Evolutionary conservation across 257 asterid species (phyloP), one percentile per base, ranked within the genome.

Genomic region (Capsicum rhomboideum): DNA sequence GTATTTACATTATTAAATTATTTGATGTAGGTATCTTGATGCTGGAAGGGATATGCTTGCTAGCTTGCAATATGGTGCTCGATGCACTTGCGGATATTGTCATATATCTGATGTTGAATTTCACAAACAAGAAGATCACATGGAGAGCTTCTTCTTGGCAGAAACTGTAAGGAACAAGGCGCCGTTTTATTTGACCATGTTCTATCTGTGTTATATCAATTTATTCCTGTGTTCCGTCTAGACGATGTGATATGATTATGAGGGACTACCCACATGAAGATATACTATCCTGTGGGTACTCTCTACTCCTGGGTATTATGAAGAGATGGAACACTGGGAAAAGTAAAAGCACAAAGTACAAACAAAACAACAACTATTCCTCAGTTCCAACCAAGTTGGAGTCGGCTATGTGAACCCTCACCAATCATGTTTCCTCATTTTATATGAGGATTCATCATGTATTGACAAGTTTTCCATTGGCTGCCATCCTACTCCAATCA

Each of bases 101-200:
- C 98, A 94, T 88, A 95, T 97, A 91, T 91, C 98, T 77, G 99
- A 97, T 90, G 99, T 97, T 37, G 99, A 97, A 89, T 83, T 90
- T 85, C 99, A 93, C 87, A 92, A 84, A 89, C 98, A 95, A 88
- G 99, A 97, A 90, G 98, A 97, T 90, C 95, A 93, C 89, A 97
- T 97, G 99, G 99, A 97, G 88, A 97, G 99, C 91, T 97, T 97
- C 88, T 97, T 97, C 89, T 91, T 97, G 91, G 98, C 99, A 1
- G 99, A 97, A 91, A 97, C 99, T 69, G 99, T 94, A 90, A 85
- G 97, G 81, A 64, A 54, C 13, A 74, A 74, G 59, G 23, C 58
- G 0, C 59, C 26, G 7, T 7, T 46, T 23, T 74, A 46, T 74
- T 46, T 74, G n/a, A 46, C 40, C 40, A 4, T 46, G 40, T 46